Evolutionary conservation across 306 rosid species (phyloP).

Genomic region (Prunus kanzakura): DNA sequence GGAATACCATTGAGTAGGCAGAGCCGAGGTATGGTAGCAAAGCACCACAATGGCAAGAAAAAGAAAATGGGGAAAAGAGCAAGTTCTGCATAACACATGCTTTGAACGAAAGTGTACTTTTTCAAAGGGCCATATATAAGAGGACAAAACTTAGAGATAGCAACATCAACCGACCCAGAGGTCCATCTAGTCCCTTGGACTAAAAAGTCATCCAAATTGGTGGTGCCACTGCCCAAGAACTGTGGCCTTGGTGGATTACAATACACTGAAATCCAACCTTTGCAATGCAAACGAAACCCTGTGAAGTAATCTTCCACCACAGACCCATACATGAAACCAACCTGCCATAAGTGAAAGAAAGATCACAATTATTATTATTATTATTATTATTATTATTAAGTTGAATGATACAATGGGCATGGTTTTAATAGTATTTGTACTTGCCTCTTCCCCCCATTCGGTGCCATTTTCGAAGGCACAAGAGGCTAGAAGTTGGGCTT

Average conservation of each 20-base stretch:
- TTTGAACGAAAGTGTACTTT: slow-evolving; percentile 40
- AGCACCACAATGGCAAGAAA: slow-evolving; percentile 52
- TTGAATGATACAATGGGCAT: no score
- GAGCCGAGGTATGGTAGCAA: slow-evolving; percentile 59
- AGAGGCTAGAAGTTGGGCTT: slow-evolving; percentile 53
- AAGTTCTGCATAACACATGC: slow-evolving; percentile 42
- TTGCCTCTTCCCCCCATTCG: slow-evolving; percentile 67
- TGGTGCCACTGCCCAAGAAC: slow-evolving; percentile 56
- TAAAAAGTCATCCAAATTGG: slow-evolving; percentile 52
- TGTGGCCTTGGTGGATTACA: slow-evolving; percentile 54
- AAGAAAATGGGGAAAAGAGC: slow-evolving; percentile 39
- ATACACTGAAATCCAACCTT: slow-evolving; percentile 69
- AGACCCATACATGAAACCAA: slow-evolving; percentile 56
- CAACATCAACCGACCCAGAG: slow-evolving; percentile 57
- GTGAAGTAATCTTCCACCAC: slow-evolving; percentile 66
- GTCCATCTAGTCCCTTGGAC: slow-evolving; percentile 64
- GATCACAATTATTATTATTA: no score
- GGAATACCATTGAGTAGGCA: slow-evolving; percentile 53
- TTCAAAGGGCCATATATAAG: slow-evolving; percentile 39
- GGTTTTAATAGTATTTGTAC: neutral
- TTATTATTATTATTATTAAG: neutral
- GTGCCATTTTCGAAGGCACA: slow-evolving; percentile 48
- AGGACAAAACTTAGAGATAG: slow-evolving; percentile 55
- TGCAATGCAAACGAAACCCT: slow-evolving; percentile 49
- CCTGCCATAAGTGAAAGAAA: slow-evolving; percentile 27